These are phyloP conservation scores for Parascedosporium putredinis DNA, from an alignment of 2,329 filamentous ascomycete genomes.

Conservation along the genomic window DNA sequence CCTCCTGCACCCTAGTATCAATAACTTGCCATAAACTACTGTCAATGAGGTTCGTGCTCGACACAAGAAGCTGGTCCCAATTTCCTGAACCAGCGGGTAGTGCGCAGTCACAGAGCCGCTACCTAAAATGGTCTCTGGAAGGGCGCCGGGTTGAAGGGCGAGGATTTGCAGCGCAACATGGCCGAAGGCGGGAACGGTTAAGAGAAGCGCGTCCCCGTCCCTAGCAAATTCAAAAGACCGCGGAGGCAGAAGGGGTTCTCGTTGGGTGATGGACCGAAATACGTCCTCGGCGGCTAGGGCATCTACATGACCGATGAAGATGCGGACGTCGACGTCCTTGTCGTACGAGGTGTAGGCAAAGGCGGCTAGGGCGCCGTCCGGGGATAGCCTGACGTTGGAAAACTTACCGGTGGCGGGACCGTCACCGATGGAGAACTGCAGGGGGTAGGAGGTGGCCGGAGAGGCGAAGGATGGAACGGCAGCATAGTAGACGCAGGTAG, in stretches of 20 bases:
- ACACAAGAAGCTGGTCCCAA: slow-evolving; percentile 23
- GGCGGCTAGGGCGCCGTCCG: slow-evolving; percentile 24
- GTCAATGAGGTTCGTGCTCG: slow-evolving; percentile 27
- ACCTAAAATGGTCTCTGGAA: slow-evolving; percentile 16
- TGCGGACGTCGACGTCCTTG: slow-evolving; percentile 16
- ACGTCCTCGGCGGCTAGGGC: slow-evolving; percentile 20
- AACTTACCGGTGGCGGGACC: slow-evolving; percentile 10
- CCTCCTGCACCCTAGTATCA: background rate
- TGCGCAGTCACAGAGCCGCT: slow-evolving; percentile 19
- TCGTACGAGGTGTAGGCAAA: slow-evolving; percentile 21
- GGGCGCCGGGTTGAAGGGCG: slow-evolving; percentile 16
- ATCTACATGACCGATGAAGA: slow-evolving; percentile 21
- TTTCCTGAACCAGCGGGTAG: slow-evolving; percentile 17
- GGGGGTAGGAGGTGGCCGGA: slow-evolving; percentile 14
- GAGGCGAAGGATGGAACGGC: slow-evolving; percentile 21
- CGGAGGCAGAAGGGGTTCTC: slow-evolving; percentile 19
- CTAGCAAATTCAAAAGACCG: slow-evolving; percentile 24
- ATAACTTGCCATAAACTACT: slow-evolving; percentile 26
- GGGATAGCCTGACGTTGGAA: slow-evolving; percentile 24
- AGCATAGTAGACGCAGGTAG: slow-evolving; percentile 22
- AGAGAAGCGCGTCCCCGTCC: slow-evolving; percentile 21
- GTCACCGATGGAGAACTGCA: slow-evolving; percentile 13
- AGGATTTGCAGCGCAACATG: slow-evolving; percentile 23
- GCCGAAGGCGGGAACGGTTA: slow-evolving; percentile 23
- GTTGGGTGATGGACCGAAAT: slow-evolving; percentile 17